phyloP scores from a whole-genome alignment of 306 rosid genomes.

The Arachis hypogaea region DNA sequence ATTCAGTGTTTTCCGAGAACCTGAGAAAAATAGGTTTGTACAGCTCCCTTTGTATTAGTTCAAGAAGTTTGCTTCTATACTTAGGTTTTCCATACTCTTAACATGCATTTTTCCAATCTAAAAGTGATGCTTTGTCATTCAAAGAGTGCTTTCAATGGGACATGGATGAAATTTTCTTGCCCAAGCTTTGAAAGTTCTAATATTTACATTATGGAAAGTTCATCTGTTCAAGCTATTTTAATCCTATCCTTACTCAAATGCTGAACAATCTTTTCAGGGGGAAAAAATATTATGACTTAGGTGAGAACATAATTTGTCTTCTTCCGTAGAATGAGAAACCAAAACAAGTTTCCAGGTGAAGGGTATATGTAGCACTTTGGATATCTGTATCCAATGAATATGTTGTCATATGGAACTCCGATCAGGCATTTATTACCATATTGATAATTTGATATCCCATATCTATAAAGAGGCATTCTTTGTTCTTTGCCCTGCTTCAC shows the following conservation, averaged over 20 bases:
- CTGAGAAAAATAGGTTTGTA: constrained; percentile 71
- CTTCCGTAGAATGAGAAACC: not conserved
- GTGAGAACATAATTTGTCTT: not conserved
- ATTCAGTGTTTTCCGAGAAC: constrained; percentile 65
- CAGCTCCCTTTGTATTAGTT: constrained; percentile 28
- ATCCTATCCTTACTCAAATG: constrained; percentile 6
- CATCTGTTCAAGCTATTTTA: constrained; percentile 9
- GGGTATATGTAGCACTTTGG: constrained; percentile 2
- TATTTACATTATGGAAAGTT: constrained; percentile 16
- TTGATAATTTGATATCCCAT: not conserved
- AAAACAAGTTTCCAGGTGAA: constrained; percentile 5
- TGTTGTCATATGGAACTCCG: not conserved
- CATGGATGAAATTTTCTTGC: constrained; percentile 6
- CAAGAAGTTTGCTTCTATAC: constrained; percentile 35
- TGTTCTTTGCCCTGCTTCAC: constrained; percentile 1
- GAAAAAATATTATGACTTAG: not conserved
- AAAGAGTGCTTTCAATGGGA: constrained; percentile 24
- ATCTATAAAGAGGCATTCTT: not conserved
- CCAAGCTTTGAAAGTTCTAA: not conserved
- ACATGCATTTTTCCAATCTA: constrained; percentile 26
- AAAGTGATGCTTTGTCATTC: constrained; percentile 4
- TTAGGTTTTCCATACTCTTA: not conserved
- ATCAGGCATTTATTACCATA: not conserved
- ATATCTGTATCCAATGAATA: not conserved
- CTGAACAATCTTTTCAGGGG: not conserved